Conservation (phyloP, 2,329 filamentous ascomycete genomes). For the Botryotinia globosa region DNA sequence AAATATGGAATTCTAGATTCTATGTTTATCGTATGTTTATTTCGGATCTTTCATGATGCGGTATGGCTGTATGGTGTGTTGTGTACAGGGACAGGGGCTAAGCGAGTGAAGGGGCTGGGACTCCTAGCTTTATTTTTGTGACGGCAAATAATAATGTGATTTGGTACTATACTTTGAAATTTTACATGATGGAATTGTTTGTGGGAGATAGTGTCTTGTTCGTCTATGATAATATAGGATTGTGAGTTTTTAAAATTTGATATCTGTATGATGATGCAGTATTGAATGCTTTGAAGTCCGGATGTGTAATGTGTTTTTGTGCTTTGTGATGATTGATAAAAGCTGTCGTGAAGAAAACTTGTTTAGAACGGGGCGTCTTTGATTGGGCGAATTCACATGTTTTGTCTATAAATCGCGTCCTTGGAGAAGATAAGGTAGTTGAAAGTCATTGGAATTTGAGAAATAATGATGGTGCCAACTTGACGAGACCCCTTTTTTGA, state of each 20-base stretch:
- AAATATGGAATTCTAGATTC: neutral
- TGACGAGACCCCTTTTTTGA: too few species aligned
- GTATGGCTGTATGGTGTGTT: neutral
- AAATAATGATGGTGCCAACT: too few species aligned
- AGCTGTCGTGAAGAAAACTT: too few species aligned
- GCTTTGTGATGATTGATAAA: neutral
- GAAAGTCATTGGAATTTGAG: too few species aligned
- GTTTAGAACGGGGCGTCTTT: too few species aligned
- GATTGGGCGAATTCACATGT: too few species aligned
- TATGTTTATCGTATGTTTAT: neutral
- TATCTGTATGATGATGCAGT: too few species aligned
- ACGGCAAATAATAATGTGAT: neutral
- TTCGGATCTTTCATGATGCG: neutral
- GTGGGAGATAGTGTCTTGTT: neutral
- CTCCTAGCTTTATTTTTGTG: neutral
- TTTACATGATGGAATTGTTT: accelerated
- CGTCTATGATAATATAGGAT: neutral
- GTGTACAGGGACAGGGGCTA: neutral
- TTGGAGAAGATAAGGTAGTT: too few species aligned
- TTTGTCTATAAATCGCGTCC: too few species aligned
- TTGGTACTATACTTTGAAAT: neutral
- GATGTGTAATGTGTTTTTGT: neutral
- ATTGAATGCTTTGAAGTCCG: neutral
- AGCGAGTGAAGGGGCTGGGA: neutral
- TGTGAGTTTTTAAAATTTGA: neutral